Percentiles rank a stretch among this genome's conserved stretches.
Conservation (phyloP, 768 basidiomycete genomes). For the Suillus cothurnatus region DNA sequence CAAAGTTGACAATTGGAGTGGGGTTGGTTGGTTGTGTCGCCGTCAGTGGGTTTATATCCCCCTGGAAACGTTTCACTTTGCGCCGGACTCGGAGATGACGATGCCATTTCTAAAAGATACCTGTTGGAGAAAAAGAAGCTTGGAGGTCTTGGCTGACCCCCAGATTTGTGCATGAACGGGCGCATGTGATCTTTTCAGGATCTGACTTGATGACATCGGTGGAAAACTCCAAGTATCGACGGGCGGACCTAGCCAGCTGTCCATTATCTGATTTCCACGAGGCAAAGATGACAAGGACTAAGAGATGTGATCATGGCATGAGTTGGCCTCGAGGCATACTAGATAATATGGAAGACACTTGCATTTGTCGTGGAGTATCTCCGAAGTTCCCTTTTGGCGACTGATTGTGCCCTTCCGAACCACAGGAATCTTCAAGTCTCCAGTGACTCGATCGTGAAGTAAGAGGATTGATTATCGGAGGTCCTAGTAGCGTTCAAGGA, state of each 20-base stretch:
- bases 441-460: background rate
- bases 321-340: background rate
- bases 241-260: background rate
- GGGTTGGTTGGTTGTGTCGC: background rate
- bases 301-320: background rate
- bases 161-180: background rate
- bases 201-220: background rate
- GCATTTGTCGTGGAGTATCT: background rate
- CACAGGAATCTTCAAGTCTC: background rate
- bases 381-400: background rate
- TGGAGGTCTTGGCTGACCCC: background rate
- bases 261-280: conserved; percentile 3
- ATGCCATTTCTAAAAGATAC: background rate
- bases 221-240: background rate
- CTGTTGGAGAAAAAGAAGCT: background rate
- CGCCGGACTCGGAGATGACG: background rate
- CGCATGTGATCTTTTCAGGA: background rate
- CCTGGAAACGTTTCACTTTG: background rate
- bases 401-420: background rate
- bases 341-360: background rate
- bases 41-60: background rate
- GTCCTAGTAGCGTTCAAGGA: background rate
- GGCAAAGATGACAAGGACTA: background rate
- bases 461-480: background rate
- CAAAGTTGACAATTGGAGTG: background rate